Conservation (phyloP, 1,284 basidiomycete genomes). For the Trichosporon sp. region DNA sequence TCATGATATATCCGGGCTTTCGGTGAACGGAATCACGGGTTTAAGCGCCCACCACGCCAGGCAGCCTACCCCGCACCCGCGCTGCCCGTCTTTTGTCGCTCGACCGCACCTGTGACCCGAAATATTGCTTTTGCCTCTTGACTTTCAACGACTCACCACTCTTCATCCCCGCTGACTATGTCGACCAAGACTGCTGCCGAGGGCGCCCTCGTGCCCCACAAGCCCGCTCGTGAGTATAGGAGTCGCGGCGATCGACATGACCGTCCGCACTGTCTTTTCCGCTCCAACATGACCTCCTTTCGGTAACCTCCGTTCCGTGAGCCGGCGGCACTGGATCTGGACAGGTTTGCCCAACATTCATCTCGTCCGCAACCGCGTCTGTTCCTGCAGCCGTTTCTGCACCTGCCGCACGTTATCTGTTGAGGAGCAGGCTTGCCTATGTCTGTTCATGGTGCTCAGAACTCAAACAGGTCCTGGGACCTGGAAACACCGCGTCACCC, state of each 20-base stretch:
- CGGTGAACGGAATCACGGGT: constrained; percentile 4
- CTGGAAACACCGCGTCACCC: not conserved
- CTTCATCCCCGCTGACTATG: not conserved
- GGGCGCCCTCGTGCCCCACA: not conserved
- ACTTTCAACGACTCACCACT: not conserved
- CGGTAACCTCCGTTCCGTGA: not conserved
- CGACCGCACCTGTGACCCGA: not conserved
- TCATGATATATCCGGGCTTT: not conserved
- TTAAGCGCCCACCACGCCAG: constrained; percentile 3
- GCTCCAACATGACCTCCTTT: not conserved
- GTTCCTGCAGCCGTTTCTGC: not conserved
- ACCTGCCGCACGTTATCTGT: not conserved
- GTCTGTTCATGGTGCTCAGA: not conserved
- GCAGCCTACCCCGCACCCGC: not conserved
- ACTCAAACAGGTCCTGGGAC: not conserved
- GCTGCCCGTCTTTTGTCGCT: not conserved
- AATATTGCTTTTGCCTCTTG: not conserved
- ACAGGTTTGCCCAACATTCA: not conserved
- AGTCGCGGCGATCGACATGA: not conserved
- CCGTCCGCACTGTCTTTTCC: not conserved
- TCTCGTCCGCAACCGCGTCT: not conserved
- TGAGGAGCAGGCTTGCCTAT: not conserved
- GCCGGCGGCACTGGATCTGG: not conserved
- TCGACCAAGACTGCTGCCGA: not conserved
- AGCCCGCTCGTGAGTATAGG: not conserved